phyloP scores from a whole-genome alignment of 2,329 filamentous ascomycete species.

The Aspergillus clavatus region DNA sequence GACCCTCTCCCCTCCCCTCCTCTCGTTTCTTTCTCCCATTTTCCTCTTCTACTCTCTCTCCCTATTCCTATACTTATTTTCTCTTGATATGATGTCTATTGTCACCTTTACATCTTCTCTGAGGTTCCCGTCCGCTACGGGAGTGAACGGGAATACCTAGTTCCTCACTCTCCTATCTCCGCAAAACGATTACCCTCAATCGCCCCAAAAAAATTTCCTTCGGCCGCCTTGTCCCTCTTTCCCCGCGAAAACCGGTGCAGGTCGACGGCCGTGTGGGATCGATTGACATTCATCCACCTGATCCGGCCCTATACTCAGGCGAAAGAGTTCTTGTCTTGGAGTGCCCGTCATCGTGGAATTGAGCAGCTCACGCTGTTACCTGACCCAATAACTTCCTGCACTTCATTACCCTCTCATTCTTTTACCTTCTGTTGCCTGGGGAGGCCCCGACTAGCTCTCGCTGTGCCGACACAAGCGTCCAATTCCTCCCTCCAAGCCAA shows the following conservation, averaged over 20 bases:
- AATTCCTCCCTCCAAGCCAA: not conserved
- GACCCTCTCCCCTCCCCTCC: slow-evolving; percentile 9
- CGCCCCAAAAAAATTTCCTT: slow-evolving; percentile 27
- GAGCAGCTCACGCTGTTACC: not conserved
- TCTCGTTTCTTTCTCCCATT: slow-evolving; percentile 12
- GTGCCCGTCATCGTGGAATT: slow-evolving; percentile 3
- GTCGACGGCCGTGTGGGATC: slow-evolving; percentile 11
- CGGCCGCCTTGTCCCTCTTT: slow-evolving; percentile 22
- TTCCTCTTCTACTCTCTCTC: slow-evolving; percentile 15
- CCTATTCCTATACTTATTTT: slow-evolving; percentile 17
- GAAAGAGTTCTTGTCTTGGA: slow-evolving; percentile 4
- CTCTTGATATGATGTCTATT: slow-evolving; percentile 34
- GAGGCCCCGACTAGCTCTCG: not conserved
- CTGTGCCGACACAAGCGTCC: not conserved
- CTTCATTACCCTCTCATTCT: slow-evolving; percentile 4
- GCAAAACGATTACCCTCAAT: slow-evolving; percentile 12
- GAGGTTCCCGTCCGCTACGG: slow-evolving; percentile 41
- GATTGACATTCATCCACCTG: slow-evolving; percentile 8
- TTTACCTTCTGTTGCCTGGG: not conserved
- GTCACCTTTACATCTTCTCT: slow-evolving; percentile 26
- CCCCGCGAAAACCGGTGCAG: slow-evolving; percentile 10
- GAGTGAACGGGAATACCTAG: slow-evolving; percentile 43
- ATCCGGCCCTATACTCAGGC: slow-evolving; percentile 7
- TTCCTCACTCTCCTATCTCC: slow-evolving; percentile 13
- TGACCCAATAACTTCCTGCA: slow-evolving; percentile 7